phyloP scores from a whole-genome alignment of 2,329 filamentous ascomycete genomes.

The Phaeosphaeria sp. region DNA sequence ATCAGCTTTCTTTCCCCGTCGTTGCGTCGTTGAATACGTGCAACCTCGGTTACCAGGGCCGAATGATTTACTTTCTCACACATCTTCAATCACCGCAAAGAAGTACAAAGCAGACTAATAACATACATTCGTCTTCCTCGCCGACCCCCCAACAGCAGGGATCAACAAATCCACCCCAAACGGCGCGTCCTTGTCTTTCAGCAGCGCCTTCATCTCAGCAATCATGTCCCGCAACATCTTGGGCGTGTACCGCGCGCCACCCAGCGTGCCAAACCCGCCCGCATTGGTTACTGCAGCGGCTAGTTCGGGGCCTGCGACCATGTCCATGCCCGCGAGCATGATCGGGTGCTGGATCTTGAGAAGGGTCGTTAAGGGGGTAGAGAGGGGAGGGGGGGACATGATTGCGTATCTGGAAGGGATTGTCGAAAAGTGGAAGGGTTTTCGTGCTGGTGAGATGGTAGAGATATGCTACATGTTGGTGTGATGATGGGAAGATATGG shows the following conservation, averaged over 20 bases:
- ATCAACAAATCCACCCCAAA: slow-evolving; percentile 47
- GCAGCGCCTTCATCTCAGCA: slow-evolving; percentile 30
- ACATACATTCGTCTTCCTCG: slow-evolving; percentile 41
- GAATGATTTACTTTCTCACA: too few species aligned
- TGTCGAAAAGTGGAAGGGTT: not conserved
- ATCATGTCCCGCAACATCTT: slow-evolving; percentile 37
- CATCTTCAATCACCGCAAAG: too few species aligned
- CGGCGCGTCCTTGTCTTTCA: slow-evolving; percentile 30
- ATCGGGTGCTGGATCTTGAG: slow-evolving; percentile 33
- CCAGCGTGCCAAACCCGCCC: slow-evolving; percentile 33
- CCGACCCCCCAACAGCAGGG: slow-evolving; percentile 43
- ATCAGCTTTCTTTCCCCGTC: not conserved
- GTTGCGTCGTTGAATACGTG: too few species aligned
- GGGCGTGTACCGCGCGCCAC: slow-evolving; percentile 32
- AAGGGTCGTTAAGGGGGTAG: slow-evolving; percentile 28
- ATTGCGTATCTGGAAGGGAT: not conserved
- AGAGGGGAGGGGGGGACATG: slow-evolving; percentile 17
- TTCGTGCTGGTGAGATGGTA: not conserved
- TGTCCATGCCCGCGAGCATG: slow-evolving; percentile 37
- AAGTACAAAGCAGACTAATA: not conserved
- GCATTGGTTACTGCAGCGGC: slow-evolving; percentile 35
- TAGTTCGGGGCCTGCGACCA: slow-evolving; percentile 27
- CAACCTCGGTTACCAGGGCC: too few species aligned
- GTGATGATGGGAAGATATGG: not conserved
- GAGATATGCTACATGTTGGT: not conserved